Percentiles rank a stretch among this genome's conserved stretches.
These are phyloP conservation scores for Malus hybrid DNA, from an alignment of 331 rosid species.

Conservation along the genomic window DNA sequence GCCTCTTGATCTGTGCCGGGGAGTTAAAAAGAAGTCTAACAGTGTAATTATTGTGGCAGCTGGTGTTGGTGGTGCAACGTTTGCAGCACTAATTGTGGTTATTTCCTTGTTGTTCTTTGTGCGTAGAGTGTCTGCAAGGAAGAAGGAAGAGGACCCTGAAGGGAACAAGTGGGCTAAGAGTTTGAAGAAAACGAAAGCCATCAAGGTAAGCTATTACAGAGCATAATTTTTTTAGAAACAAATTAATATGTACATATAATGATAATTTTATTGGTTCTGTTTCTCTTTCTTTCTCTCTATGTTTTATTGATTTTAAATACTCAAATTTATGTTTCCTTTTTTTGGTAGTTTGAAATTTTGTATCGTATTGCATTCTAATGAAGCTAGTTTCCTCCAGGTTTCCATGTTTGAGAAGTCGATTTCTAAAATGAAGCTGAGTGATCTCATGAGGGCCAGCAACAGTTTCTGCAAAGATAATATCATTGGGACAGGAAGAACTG, in stretches of 20 bases:
- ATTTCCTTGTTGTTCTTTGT: constrained; percentile 57
- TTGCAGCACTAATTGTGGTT: constrained; percentile 52
- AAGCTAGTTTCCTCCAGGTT: constrained; percentile 46
- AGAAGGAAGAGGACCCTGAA: constrained; percentile 86
- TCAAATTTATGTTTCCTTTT: not conserved
- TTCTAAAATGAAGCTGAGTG: constrained; percentile 75
- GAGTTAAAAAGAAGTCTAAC: constrained; percentile 24
- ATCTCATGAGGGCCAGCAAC: constrained; percentile 92
- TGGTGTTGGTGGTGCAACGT: constrained; percentile 63
- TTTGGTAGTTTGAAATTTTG: not conserved
- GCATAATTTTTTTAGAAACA: not conserved
- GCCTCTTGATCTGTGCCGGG: constrained; percentile 15
- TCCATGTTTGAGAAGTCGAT: constrained; percentile 76
- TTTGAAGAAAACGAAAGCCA: constrained; percentile 69
- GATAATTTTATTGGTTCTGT: not conserved
- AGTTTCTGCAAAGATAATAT: constrained; percentile 61
- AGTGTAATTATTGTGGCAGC: constrained; percentile 67
- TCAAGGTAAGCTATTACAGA: constrained; percentile 55
- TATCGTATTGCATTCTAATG: not conserved
- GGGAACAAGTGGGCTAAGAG: constrained; percentile 98
- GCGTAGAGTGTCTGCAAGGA: constrained; percentile 46
- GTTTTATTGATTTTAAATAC: not conserved
- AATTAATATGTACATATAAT: not conserved
- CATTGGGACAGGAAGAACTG: constrained; percentile 83
- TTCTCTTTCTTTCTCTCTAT: not conserved